Evolutionary conservation across 2,329 filamentous ascomycete genomes (phyloP), one percentile per base, ranked within the genome.

Genomic region (Byssochlamys sp.): DNA sequence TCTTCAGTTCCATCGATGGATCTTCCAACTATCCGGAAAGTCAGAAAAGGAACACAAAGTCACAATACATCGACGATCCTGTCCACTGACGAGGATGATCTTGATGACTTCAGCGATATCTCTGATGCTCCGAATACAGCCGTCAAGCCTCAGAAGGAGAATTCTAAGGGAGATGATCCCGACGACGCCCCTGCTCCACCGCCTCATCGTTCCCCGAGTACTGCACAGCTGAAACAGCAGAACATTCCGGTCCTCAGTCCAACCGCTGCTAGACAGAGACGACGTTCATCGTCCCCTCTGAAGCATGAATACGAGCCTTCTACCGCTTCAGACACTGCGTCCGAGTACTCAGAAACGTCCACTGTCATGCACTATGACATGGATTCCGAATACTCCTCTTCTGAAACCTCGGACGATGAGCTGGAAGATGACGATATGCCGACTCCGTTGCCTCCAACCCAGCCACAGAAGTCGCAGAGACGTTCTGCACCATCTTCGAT

Each of bases 291-390:
- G 0, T 99, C 94, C 1, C 94, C 94, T 0, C 78, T 99, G 54
- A 99, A 99, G 76, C 92, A 97, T 69, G 92, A 99, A 74, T 99
- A 96, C 66, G 87, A 91, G 61, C 92, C 92, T 12, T 97, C 94
- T 14, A 85, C 84, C 5, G 84, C 83, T 52, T 86, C 84, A 0
- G 82, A 83, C 49, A 84, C 84, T 14, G 49, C 25, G 5, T 80
- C 80, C 7, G 80, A 78, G 1, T 79, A 83, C 56, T 85, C 81
- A 52, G 75, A 81, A 39, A 76, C 75, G 33, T 84, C 81, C 4
- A 80, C 79, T 26, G 80, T 83, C n/a, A 78, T 80, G 31, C 79
- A 77, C 28, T 77, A 80, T 35, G 76, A 77, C 52, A 70, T 66
- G 63, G 69, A 69, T 48, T 75, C 69, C 4, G 39, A 45, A 45